phyloP scores from a whole-genome alignment of 2,329 filamentous ascomycete genomes.

The Emmonsiellopsis sp. region DNA sequence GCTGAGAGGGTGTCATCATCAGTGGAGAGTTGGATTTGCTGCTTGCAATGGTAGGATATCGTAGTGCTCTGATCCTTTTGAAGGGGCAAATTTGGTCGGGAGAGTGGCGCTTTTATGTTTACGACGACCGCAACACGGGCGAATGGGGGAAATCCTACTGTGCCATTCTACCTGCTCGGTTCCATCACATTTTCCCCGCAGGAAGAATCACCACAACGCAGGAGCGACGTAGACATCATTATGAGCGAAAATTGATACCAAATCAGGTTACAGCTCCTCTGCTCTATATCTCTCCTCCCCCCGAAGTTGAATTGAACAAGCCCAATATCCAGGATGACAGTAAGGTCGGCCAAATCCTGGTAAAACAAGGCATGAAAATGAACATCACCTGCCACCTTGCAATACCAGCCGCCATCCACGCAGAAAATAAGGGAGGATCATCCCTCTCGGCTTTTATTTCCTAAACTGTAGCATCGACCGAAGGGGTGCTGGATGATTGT shows the following conservation, averaged over 20 bases:
- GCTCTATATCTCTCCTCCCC: too few relatives aligned
- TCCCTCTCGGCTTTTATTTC: not conserved
- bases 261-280: too few relatives aligned
- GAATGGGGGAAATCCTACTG: not conserved
- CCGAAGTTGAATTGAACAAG: too few relatives aligned
- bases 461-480: not conserved
- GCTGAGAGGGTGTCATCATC: constrained; percentile 1
- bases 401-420: not conserved
- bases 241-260: too few relatives aligned
- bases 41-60: not conserved
- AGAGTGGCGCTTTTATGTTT: constrained; percentile 3
- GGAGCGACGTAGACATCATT: too few relatives aligned
- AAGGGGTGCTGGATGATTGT: not conserved
- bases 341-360: not conserved
- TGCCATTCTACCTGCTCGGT: not conserved
- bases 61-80: constrained; percentile 1
- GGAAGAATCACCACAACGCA: not conserved
- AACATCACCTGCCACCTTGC: not conserved
- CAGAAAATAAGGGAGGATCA: not conserved
- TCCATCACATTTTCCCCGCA: not conserved
- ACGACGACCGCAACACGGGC: not conserved
- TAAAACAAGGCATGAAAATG: constrained; percentile 1
- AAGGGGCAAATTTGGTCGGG: not conserved
- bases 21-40: not conserved
- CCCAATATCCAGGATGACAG: too few relatives aligned